Evolutionary conservation across 2,329 filamentous ascomycete genomes (phyloP).

Genomic region (Cylindrodendrum hubeiense): DNA sequence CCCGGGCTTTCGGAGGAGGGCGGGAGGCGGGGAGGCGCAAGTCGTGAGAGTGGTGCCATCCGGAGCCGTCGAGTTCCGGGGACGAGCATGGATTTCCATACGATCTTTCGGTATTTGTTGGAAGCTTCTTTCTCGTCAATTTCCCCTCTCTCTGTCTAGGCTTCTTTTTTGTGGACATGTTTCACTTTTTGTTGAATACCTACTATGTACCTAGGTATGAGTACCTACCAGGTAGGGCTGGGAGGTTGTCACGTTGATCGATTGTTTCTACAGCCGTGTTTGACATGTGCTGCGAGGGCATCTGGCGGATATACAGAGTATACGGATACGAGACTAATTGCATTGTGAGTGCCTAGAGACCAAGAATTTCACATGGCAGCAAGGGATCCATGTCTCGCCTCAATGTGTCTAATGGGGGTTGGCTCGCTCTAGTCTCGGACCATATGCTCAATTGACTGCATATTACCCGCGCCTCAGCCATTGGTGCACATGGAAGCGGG

Average conservation of each 20-base stretch:
- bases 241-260: not conserved
- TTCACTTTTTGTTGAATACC: conserved; percentile 4
- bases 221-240: no score
- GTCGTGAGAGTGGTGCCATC: conserved; percentile 43
- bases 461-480: not conserved
- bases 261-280: not conserved
- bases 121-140: conserved; percentile 17
- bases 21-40: conserved; percentile 26
- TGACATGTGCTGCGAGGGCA: not conserved
- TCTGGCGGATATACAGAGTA: not conserved
- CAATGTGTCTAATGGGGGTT: not conserved
- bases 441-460: conserved; percentile 1
- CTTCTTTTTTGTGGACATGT: not conserved
- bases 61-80: conserved; percentile 39
- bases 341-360: not conserved
- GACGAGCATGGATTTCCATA: conserved; percentile 39
- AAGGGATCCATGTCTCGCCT: not conserved
- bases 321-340: conserved; percentile 23
- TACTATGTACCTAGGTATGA: no score
- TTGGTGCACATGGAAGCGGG: not conserved
- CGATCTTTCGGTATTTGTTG: conserved; percentile 44
- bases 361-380: not conserved
- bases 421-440: not conserved
- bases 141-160: not conserved
- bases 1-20: conserved; percentile 30